Evolutionary conservation across 75 land plant genomes (phyloP), one percentile per base, ranked within the genome.

Genomic region (Pinus albicaulis): DNA sequence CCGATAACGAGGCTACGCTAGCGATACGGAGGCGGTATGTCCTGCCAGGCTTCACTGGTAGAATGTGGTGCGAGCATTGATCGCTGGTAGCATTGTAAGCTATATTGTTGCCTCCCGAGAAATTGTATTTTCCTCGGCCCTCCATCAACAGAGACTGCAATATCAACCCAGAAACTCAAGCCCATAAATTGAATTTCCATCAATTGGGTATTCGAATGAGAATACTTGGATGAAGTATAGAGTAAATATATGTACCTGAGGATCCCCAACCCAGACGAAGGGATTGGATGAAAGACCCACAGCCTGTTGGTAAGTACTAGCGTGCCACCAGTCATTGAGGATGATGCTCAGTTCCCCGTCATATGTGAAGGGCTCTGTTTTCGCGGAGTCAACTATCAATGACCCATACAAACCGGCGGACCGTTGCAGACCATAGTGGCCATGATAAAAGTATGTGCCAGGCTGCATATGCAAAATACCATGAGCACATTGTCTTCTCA

Each of bases 381-480:
- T 77, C 5, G 73, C 88, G 19, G 84, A 79, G 20, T 92, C 92
- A n/a, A 93, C 96, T 25, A 91, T 87, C 56, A 93, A 58, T 3
- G 90, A 89, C 10, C 96, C 96, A 55, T 91, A 93, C 38, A 93
- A 59, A 5, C 96, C 96, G 0, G 93, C 96, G 11, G 92, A 80
- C 62, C 96, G 75, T 71, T 93, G 96, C 86, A 93, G 85, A 16
- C 96, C 96, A 28, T 78, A 85, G 78, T 93, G 96, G 15, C 92
- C 96, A 84, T 93, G 96, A 79, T 93, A 93, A 79, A 93, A 93
- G 61, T 83, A 89, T 25, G 96, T 93, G 36, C 96, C 96, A 10
- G 93, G 63, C 95, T 92, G 76, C 62, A 85, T 23, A 5, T 2
- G 1, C 2, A 17, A 12, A 15, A 0, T 15, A 17, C 57, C 57